A percentile compares a stretch with the other conserved stretches of the same genome.
phyloP scores from a whole-genome alignment of 1,284 basidiomycete genomes.

The Tranzscheliella williamsii region DNA sequence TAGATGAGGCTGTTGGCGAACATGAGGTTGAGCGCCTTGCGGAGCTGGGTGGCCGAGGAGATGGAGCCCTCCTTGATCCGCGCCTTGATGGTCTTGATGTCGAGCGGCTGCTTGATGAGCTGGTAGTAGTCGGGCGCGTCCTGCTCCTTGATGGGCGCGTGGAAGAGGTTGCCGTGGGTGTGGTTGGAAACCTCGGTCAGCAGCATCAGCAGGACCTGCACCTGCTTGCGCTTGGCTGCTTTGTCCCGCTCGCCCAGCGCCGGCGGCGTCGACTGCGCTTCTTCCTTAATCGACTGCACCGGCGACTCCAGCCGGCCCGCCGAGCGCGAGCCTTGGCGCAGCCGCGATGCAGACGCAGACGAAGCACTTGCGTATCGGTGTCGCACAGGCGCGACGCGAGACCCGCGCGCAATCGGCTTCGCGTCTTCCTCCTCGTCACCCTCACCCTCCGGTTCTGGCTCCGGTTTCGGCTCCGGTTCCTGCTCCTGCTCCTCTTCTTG shows the following conservation, averaged over 20 bases:
- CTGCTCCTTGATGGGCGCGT: constrained; percentile 55
- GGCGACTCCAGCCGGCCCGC: not conserved
- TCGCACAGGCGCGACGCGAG: not conserved
- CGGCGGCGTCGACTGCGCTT: not conserved
- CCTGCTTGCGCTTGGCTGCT: constrained; percentile 41
- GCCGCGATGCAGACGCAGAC: not conserved
- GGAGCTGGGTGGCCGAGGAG: constrained; percentile 28
- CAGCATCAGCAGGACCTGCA: constrained; percentile 52
- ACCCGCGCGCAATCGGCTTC: not conserved
- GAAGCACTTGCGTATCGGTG: constrained; percentile 1
- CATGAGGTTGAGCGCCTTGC: constrained; percentile 46
- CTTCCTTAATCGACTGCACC: constrained; percentile 2
- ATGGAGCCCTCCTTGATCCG: constrained; percentile 54
- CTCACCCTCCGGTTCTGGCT: not conserved
- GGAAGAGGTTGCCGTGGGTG: constrained; percentile 57
- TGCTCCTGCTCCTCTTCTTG: not conserved
- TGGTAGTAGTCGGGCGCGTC: constrained; percentile 58
- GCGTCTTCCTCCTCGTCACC: constrained; percentile 1
- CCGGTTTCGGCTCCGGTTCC: not conserved
- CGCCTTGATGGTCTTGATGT: constrained; percentile 55
- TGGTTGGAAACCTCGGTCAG: constrained; percentile 56
- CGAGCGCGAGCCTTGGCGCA: not conserved
- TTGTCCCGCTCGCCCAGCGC: constrained; percentile 18
- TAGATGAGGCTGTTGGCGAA: constrained; percentile 58
- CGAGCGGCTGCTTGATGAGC: constrained; percentile 50